Evolutionary conservation across 1,284 basidiomycete genomes (phyloP), one percentile per base, ranked within the genome.

Genomic region (Cryptococcus amylolentus): DNA sequence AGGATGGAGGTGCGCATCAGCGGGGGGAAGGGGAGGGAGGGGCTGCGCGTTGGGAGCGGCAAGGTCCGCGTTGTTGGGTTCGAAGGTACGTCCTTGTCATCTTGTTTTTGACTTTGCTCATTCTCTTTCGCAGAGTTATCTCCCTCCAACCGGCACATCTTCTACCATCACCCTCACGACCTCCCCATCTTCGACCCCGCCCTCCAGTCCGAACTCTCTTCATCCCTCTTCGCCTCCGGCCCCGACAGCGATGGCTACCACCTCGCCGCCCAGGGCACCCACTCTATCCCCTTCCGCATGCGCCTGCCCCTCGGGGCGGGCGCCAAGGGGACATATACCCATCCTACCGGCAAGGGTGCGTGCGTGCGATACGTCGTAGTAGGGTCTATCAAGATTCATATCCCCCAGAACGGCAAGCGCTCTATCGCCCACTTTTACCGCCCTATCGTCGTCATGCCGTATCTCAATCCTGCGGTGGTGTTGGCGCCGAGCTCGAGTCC

Each of bases 361-460:
- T 80, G 83, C n/a, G 82, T 95, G 18, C 84, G 85, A 50, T 95
- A 95, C 73, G 89, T 96, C 54, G 86, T 86, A 3, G 88, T 95
- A 75, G 84, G 88, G 3, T 91, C 89, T 2, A 80, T 93, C 72
- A 88, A 89, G 76, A 83, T 96, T 51, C 88, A 88, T 72, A 86
- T 90, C 55, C 73, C 83, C 2, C 77, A 80, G 41, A 82, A 83
- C 1, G 78, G 77, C 44, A 81, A 83, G 67, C 81, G 85, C 8
- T 91, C 89, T 5, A 88, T 96, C 48, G 88, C 92, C 0, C 93
- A 97, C 75, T 95, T 96, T 72, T 96, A 95, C 76, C 86, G 93
- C 3, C 81, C 87, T 40, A 86, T 91, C 68, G 84, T 88, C 52
- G 79, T 96, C 31, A 91, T 87, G 82, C 92, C 93, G 1, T 86